Evolutionary conservation across 2,329 filamentous ascomycete species (phyloP), one percentile per base, ranked within the genome.

Genomic region (Ophiocordyceps robertsii): DNA sequence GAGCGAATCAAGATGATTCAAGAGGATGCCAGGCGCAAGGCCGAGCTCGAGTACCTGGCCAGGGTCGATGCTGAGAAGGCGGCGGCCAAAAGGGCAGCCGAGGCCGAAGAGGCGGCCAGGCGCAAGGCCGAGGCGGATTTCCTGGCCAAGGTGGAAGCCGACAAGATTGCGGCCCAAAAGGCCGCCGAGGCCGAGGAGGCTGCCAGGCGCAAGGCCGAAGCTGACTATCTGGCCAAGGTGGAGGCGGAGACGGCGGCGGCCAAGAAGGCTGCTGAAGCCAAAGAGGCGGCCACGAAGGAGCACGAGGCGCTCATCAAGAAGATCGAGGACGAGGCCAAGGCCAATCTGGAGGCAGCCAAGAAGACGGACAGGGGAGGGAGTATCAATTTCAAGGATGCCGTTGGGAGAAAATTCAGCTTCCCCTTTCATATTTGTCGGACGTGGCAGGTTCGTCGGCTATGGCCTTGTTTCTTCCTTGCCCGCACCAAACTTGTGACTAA

Each of bases 361-460:
- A 65, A 61, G 49, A 72, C 72, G 46, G 74, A 80, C 35, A 84
- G 86, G 59, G 70, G 79, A 59, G 70, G 79, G 37, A 85, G 84
- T 3, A 85, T 95, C 59, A 82, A 81, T 51, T 94, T 94, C 66
- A 93, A 93, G 63, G 89, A 95, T 58, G 88, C 88, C 1, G 79
- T 95, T 14, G 85, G 86, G 29, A 75, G 89, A 50, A 95, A 93
- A 61, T 95, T 93, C 60, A 92, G 79, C 62, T 95, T 95, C 56
- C 89, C 89, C 2, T 95, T 82, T 63, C 77, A 89, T 48, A 61
- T 93, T 29, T 95, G 88, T 61, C 77, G 80, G 54, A 92, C 81
- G 3, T 93, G 87, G 87, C 68, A 71, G 67, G 84, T 89, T 76
- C 58, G 77, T 73, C 43, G 13, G 3, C 27, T 7, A 30, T 10